Evolutionary conservation across 768 basidiomycete genomes (phyloP), one percentile per base, ranked within the genome.

Genomic region (Crepidotus variabilis): DNA sequence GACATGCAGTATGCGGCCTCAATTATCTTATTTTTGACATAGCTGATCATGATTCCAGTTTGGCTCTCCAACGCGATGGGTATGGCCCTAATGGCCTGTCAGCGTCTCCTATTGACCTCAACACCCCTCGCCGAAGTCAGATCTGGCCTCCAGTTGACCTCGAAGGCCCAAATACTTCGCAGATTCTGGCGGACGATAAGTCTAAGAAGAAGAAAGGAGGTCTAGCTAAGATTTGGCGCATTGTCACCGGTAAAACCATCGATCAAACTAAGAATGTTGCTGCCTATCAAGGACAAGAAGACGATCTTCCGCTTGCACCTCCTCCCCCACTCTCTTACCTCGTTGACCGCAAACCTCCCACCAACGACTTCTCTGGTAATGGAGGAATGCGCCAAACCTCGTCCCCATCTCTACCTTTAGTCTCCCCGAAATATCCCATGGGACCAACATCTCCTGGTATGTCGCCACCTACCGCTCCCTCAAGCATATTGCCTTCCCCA

Each of bases 241-340:
- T 86, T 11, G 85, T 94, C 47, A 92, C 86, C 14, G 86, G 74
- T 16, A 82, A 82, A 60, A 71, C 75, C 36, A 72, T 78, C 20
- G 57, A 64, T 6, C 67, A 62, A 39, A 65, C 70, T 36, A 69
- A 68, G 23, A 69, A 71, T 9, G 65, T 72, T 14, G 62, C 73
- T 6, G 77, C 75, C 14, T 75, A 71, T 22, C 81, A 78, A 58
- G 77, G 69, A 39, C 69, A 65, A 45, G 87, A 90, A 2, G 90
- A 93, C 63, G 84, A 90, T 61, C 69, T 78, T 8, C 94, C 92
- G 2, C 75, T 97, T 39, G 86, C 90, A 2, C 96, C 95, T 0
- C 96, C 96, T 2, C 96, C 96, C 4, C 88, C 93, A 4, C 67
- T 98, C 52, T 92, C 92, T 0, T 95, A 94, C 72, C 80, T 98